Evolutionary conservation across 139 green algal species (phyloP), one percentile per base, ranked within the genome.

Genomic region (Chlorella sp.): DNA sequence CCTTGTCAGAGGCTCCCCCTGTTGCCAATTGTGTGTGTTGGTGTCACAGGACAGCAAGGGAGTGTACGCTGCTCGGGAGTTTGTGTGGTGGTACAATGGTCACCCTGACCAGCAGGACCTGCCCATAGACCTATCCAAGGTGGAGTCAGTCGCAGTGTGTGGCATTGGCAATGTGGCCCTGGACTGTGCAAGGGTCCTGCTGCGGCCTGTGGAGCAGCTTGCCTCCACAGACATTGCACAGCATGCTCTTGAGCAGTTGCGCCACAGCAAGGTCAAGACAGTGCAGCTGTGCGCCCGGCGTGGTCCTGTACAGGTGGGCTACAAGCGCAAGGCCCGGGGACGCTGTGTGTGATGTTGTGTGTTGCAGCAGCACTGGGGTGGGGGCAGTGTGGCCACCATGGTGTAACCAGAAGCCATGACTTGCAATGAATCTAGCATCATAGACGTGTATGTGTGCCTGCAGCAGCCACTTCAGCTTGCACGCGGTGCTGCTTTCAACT

Each of bases 41-140:
- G 55, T 29, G 55, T 30, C n/a, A 20, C 71, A 77, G 74, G 23
- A 70, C 20, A 59, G 35, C 2, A 3, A 50, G 34, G 61, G 51
- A 6, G 74, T 98, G 22, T 71, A 91, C 20, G 87, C 84, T 0
- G 95, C 95, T 0, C 84, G 95, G 22, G 91, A 97, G 71, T 97
- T 99, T 85, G 95, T 98, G 35, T 95, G 90, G 87, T 99, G 95
- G 95, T 99, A 97, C 90, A 99, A 99, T 75, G 95, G 91, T 2
- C 93, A 99, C 78, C 93, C 95, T 2, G 85, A 93, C n/a, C 79
- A 75, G 31, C n/a, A 31, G 0, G 27, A 82, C 24, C 74, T 95
- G 70, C 80, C 82, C 0, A 22, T 96, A 0, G 81, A 94, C 79
- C 80, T 97, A 35, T 73, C 65, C 27, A 2, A 20, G 31, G 55